Conservation (phyloP, 257 asterid genomes). For the Phtheirospermum japonicum region DNA sequence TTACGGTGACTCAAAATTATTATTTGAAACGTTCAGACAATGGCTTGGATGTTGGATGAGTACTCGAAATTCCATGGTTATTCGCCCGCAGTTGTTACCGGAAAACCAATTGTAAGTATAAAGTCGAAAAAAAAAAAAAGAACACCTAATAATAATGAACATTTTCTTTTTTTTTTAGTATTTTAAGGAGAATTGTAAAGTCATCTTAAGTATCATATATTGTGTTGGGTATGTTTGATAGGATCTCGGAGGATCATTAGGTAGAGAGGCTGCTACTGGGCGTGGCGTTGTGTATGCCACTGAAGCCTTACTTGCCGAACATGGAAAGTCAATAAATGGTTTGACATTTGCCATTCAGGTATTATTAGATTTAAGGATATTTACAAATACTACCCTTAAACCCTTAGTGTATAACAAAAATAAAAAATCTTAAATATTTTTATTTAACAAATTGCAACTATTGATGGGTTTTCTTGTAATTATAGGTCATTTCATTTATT, state of each 20-base stretch:
- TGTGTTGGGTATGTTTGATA: slow-evolving; percentile 28
- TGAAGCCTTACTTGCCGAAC: slow-evolving; percentile 64
- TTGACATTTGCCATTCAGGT: slow-evolving; percentile 70
- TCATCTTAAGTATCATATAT: not conserved
- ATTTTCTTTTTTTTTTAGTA: not conserved
- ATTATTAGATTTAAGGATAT: not conserved
- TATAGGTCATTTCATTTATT: not conserved
- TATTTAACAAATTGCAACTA: too few species aligned
- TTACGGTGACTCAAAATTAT: not conserved
- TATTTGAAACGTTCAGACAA: slow-evolving; percentile 52
- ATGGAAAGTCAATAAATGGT: slow-evolving; percentile 59
- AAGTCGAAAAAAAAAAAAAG: not conserved
- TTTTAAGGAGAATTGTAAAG: not conserved
- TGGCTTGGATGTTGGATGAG: slow-evolving; percentile 93
- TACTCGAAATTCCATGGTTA: slow-evolving; percentile 81
- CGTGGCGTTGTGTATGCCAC: slow-evolving; percentile 70
- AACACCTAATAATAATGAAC: not conserved
- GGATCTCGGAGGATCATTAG: slow-evolving; percentile 84
- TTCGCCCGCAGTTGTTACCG: slow-evolving; percentile 85
- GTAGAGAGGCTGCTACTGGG: slow-evolving; percentile 84
- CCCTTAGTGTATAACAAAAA: not conserved
- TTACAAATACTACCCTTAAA: not conserved
- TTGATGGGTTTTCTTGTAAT: too few species aligned
- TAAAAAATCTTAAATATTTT: too few species aligned
- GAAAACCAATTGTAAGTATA: slow-evolving; percentile 68